phyloP scores from a whole-genome alignment of 139 green algal species.

The Haematococcus sp. region DNA sequence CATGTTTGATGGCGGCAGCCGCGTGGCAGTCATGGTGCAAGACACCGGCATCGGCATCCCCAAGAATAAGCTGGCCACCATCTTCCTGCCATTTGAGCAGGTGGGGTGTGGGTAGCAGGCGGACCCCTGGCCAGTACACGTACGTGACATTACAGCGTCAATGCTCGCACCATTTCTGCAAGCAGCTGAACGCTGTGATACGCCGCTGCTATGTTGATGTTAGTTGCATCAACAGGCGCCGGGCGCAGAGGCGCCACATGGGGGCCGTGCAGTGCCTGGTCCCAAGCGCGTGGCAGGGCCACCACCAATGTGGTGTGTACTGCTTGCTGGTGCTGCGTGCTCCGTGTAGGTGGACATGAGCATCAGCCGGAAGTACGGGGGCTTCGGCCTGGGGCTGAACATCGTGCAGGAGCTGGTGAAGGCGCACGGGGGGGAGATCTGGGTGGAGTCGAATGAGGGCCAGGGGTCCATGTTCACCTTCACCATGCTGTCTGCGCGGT shows the following conservation, averaged over 20 bases:
- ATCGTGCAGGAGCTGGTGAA: constrained; percentile 54
- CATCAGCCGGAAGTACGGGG: constrained; percentile 51
- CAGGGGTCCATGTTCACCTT: constrained; percentile 49
- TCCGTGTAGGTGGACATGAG: constrained; percentile 43
- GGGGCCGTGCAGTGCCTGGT: too few species aligned
- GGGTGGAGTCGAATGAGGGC: constrained; percentile 28
- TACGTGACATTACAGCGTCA: background rate
- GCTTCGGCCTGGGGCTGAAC: constrained; percentile 50
- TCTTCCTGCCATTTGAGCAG: constrained; percentile 57
- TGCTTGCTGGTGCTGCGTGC: background rate
- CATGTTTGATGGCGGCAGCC: constrained; percentile 13
- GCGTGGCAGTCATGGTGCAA: constrained; percentile 34
- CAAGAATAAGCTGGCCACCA: constrained; percentile 40
- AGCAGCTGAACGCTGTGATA: too few species aligned
- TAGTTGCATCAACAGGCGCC: too few species aligned
- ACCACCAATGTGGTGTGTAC: too few species aligned
- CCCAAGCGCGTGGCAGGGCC: too few species aligned
- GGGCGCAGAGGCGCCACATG: too few species aligned
- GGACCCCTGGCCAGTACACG: too few species aligned
- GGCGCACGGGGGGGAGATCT: constrained; percentile 45
- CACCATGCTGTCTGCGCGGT: constrained; percentile 19
- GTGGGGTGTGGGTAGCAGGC: constrained; percentile 1
- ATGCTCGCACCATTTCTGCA: background rate
- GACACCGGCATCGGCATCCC: constrained; percentile 53
- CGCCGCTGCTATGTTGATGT: too few species aligned